Conservation (phyloP, 2,329 filamentous ascomycete species). For the Cladosporium halotolerans region DNA sequence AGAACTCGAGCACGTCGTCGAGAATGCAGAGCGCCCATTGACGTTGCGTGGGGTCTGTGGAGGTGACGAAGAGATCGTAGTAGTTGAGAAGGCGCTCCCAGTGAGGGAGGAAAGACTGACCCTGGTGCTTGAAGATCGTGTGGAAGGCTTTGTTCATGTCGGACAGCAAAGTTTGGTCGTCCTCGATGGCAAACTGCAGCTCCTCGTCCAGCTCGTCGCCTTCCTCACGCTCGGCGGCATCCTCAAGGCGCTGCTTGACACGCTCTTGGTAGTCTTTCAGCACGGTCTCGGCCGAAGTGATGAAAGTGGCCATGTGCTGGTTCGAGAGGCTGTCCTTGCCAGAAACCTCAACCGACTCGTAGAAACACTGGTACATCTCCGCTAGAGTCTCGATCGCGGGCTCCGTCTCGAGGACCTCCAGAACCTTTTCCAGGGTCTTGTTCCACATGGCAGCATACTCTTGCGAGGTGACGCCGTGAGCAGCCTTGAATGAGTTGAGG, state of each 20-base stretch:
- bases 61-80: slow-evolving; percentile 79
- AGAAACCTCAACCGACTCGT: slow-evolving; percentile 92
- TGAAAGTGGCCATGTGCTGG: slow-evolving; percentile 79
- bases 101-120: slow-evolving; percentile 70
- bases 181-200: slow-evolving; percentile 82
- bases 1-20: slow-evolving; percentile 97
- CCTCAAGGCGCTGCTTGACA: slow-evolving; percentile 75
- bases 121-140: slow-evolving; percentile 96
- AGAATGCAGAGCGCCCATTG: slow-evolving; percentile 99
- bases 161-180: slow-evolving; percentile 90
- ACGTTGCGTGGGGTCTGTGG: slow-evolving; percentile 77
- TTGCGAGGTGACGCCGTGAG: slow-evolving; percentile 72
- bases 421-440: slow-evolving; percentile 77
- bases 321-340: slow-evolving; percentile 74
- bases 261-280: slow-evolving; percentile 90
- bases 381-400: slow-evolving; percentile 93
- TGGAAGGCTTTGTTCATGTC: slow-evolving; percentile 99
- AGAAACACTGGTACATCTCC: slow-evolving; percentile 99
- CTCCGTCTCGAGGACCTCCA: slow-evolving; percentile 89
- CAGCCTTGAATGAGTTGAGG: slow-evolving; percentile 88
- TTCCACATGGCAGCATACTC: slow-evolving; percentile 80
- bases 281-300: slow-evolving; percentile 75
- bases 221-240: slow-evolving; percentile 74
- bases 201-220: slow-evolving; percentile 73
- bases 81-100: slow-evolving; percentile 84